phyloP scores from a whole-genome alignment of 108 stramenopile genomes.

The Conticribra guillardii region DNA sequence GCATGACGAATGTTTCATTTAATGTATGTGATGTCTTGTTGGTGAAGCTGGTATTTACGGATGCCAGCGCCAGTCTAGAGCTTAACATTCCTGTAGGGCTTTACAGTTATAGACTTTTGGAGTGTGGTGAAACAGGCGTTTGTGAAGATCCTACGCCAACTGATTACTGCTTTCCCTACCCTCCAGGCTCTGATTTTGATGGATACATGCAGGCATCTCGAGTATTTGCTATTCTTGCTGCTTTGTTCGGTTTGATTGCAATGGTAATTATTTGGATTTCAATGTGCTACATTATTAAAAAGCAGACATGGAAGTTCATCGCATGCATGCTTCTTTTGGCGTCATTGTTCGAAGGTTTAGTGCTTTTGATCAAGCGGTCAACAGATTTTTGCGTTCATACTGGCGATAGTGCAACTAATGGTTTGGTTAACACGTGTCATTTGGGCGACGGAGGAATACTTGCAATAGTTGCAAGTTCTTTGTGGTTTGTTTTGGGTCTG shows the following conservation, averaged over 20 bases:
- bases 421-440: neutral
- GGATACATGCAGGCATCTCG: neutral
- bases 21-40: too few relatives aligned
- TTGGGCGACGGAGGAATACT: neutral
- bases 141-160: neutral
- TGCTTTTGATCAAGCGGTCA: neutral
- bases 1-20: too few relatives aligned
- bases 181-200: neutral
- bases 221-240: constrained; percentile 1
- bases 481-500: neutral
- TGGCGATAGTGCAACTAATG: neutral
- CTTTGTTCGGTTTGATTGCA: neutral
- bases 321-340: constrained; percentile 1
- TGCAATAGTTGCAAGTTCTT: neutral
- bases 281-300: neutral
- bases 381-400: neutral
- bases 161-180: constrained; percentile 5
- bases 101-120: neutral
- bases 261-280: neutral
- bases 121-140: neutral
- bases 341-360: constrained; percentile 16
- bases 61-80: neutral
- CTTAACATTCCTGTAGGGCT: neutral
- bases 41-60: neutral
- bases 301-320: neutral